Conservation (phyloP, 495 filamentous ascomycete genomes). For the Penicillium waksmanii region DNA sequence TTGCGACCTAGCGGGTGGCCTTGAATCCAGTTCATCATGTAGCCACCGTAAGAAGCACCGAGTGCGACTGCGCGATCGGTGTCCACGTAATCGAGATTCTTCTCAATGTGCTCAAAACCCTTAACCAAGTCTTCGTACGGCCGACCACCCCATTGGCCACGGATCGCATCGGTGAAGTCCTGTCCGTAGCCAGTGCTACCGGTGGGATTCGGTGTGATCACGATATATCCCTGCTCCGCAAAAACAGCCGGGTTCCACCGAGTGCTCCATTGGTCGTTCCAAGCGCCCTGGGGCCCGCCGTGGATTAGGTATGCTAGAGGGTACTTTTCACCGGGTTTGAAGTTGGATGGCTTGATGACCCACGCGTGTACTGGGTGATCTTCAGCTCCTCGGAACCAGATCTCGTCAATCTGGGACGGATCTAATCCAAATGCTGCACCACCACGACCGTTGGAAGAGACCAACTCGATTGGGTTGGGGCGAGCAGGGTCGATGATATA, state of each 20-base stretch:
- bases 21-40: constrained; percentile 74
- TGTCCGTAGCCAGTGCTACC: constrained; percentile 88
- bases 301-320: constrained; percentile 85
- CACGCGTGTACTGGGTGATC: constrained; percentile 73
- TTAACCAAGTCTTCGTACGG: constrained; percentile 83
- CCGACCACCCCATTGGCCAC: constrained; percentile 74
- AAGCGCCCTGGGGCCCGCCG: constrained; percentile 85
- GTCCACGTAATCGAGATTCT: constrained; percentile 76
- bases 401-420: constrained; percentile 63
- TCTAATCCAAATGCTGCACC: constrained; percentile 72
- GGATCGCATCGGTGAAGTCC: constrained; percentile 75
- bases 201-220: constrained; percentile 86
- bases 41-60: constrained; percentile 87
- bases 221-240: constrained; percentile 89
- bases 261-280: constrained; percentile 83
- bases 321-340: constrained; percentile 73
- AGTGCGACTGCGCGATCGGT: constrained; percentile 75
- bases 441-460: constrained; percentile 71
- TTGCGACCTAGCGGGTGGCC: constrained; percentile 62
- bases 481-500: constrained; percentile 57
- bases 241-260: constrained; percentile 92
- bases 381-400: constrained; percentile 70
- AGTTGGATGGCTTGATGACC: constrained; percentile 80
- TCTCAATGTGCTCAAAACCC: constrained; percentile 75
- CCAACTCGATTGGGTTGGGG: constrained; percentile 40